Evolutionary conservation across 2,329 filamentous ascomycete species (phyloP), one percentile per base, ranked within the genome.

Genomic region (Xylariaceae sp.): DNA sequence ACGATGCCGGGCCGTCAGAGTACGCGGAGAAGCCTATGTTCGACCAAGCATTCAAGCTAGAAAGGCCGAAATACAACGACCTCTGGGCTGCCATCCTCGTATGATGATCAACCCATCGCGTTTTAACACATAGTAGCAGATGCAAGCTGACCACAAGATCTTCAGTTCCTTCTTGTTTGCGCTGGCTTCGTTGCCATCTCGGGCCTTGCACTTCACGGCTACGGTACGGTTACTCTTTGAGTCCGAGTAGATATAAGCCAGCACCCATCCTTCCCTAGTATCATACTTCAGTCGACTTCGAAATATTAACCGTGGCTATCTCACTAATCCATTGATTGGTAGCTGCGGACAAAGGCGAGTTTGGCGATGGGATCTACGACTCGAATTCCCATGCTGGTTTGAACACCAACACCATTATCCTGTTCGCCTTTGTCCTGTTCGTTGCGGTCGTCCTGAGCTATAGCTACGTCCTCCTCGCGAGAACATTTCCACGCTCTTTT

Each of bases 41-140:
- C 71, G 85, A 93, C 17, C 83, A 97, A 70, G 84, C 86, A 1
- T 97, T 97, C 79, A 88, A 88, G 74, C 74, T 97, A 55, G 83
- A 90, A 55, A 86, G 79, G 64, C 91, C 91, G n/a, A 95, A 93
- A 73, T 96, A 82, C 76, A 90, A 97, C 69, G 93, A 97, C 72
- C 71, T 89, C 30, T 97, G 92, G 93, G 92, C 92, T 2, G 92
- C 88, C 3, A 76, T 95, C 47, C 77, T 97, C 70, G 87, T 89
- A 73, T 13, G 80, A 57, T 47, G 39, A n/a, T 34, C 8, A 44
- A 4, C 44, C 42, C n/a, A 18, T 30, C 23, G 23, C 23, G 23
- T 30, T 4, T 30, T 30, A 30, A 30, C 23, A 53, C 2, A 11
- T 49, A n/a, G 10, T 47, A 30, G 3, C 30, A 48, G 17, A n/a